Conservation (phyloP, 2,329 filamentous ascomycete genomes). For the Aspergillus intermedius region DNA sequence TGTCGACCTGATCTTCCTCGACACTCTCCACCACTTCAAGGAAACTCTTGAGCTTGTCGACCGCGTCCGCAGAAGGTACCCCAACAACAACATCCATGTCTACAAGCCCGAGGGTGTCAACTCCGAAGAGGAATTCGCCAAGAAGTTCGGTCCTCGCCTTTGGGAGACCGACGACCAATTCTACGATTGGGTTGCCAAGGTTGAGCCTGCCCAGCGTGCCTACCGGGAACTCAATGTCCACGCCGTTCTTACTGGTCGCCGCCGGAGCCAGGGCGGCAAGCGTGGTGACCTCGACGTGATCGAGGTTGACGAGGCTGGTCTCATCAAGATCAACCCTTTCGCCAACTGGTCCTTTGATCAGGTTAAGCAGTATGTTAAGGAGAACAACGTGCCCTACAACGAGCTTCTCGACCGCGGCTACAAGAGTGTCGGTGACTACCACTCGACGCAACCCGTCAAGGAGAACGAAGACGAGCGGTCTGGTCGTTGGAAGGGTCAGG, state of each 20-base stretch:
- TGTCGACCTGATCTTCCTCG: constrained; percentile 62
- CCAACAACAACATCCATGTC: constrained; percentile 72
- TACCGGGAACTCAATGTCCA: constrained; percentile 82
- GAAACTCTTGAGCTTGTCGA: constrained; percentile 71
- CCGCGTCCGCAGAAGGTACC: constrained; percentile 68
- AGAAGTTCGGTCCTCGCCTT: constrained; percentile 70
- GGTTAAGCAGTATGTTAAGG: constrained; percentile 79
- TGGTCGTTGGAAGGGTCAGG: constrained; percentile 91
- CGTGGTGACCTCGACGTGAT: constrained; percentile 85
- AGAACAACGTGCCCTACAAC: constrained; percentile 90
- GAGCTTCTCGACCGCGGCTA: constrained; percentile 86
- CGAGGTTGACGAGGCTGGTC: constrained; percentile 81
- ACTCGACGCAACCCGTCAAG: constrained; percentile 84
- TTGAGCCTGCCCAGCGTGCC: constrained; percentile 88
- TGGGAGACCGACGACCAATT: constrained; percentile 82
- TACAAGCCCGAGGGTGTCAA: constrained; percentile 78
- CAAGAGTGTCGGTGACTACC: constrained; percentile 97
- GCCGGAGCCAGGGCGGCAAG: constrained; percentile 87
- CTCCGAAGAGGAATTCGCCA: constrained; percentile 69
- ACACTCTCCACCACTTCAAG: constrained; percentile 75
- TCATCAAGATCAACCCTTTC: constrained; percentile 96
- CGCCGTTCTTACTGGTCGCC: constrained; percentile 85
- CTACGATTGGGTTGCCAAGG: constrained; percentile 97
- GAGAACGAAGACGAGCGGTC: constrained; percentile 93
- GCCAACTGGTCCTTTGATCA: constrained; percentile 90